Evolutionary conservation across 768 basidiomycete species (phyloP), one percentile per base, ranked within the genome.

Genomic region (Leccinellum luteum): DNA sequence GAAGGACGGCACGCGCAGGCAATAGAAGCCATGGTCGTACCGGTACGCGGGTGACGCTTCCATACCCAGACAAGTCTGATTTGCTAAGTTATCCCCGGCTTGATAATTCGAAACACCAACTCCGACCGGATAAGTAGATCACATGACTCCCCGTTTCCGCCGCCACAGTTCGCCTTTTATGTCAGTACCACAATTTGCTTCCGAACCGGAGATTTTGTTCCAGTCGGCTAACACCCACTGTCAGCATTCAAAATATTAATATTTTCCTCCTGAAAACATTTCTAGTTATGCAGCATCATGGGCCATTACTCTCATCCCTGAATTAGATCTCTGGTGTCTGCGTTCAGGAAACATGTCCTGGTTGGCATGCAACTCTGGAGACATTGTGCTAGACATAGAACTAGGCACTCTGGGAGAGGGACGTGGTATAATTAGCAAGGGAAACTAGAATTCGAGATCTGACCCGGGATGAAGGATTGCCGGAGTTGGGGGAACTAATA

Each of bases 1-100:
- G 65, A 66, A 55, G 56, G 56, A 17, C 69, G 62, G 69, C 62
- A 72, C 57, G 59, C 55, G 69, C 59, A 68, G 52, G 64, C 69
- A 63, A 70, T 70, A 70, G 69, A 70, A 72, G 69, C 59, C 52
- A 60, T 59, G 59, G 48, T 2, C 25, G 25, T 25, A 3, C 25
- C 49, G 60, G 54, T 59, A 66, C 56, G 45, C 32, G 45, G 58
- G 60, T 57, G 68, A 62, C 51, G 51, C 57, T 66, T 70, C 66
- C 64, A 70, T 60, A 60, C 62, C 32, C 52, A 65, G 63, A 55
- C 48, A 47, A 59, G 48, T 50, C 58, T 41, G n/a, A 58, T 43
- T 34, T 49, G 47, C 41, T 60, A 59, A 65, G 57, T 45, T 32
- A 43, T 41, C 27, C 43, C 51, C 45, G 44, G 54, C 21, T 48